Evolutionary conservation across 768 basidiomycete genomes (phyloP).

Genomic region (Termitomyces sp.): DNA sequence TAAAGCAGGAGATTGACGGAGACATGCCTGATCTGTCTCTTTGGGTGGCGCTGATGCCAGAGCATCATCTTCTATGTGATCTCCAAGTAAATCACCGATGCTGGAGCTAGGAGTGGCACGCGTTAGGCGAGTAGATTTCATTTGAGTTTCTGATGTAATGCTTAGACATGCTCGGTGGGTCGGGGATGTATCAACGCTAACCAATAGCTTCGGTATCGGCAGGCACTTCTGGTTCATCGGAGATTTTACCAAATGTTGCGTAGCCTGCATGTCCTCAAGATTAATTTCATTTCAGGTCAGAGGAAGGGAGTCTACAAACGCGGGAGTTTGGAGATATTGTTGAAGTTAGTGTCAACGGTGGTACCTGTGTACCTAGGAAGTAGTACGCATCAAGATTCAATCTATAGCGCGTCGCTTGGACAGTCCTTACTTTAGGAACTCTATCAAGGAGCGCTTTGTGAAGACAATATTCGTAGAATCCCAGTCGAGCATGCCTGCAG

Average conservation of each 20-base stretch:
- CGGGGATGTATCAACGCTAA: not conserved
- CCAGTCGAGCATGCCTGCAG: conserved; percentile 77
- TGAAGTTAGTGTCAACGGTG: conserved; percentile 72
- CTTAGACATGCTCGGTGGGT: not conserved
- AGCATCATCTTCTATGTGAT: conserved; percentile 48
- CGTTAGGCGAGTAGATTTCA: conserved; percentile 54
- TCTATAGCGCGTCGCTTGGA: not conserved
- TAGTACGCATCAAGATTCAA: too few relatives aligned
- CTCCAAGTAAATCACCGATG: conserved; percentile 45
- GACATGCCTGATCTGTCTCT: conserved; percentile 7
- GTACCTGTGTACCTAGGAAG: conserved; percentile 59
- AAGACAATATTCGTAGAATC: conserved; percentile 72
- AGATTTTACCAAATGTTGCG: conserved; percentile 62
- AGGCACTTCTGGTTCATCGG: conserved; percentile 13
- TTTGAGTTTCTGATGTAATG: conserved; percentile 23
- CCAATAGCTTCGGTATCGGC: conserved; percentile 1
- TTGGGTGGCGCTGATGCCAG: conserved; percentile 49
- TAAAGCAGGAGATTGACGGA: not conserved
- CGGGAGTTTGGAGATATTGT: conserved; percentile 70
- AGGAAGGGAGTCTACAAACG: conserved; percentile 34
- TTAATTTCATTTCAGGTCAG: not conserved
- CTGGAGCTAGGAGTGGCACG: conserved; percentile 48
- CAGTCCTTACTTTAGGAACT: conserved; percentile 63
- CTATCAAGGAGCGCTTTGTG: conserved; percentile 69
- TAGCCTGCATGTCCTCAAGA: conserved; percentile 42